Evolutionary conservation across 2,329 filamentous ascomycete genomes (phyloP).

Genomic region (Chaetomiaceae sp.): DNA sequence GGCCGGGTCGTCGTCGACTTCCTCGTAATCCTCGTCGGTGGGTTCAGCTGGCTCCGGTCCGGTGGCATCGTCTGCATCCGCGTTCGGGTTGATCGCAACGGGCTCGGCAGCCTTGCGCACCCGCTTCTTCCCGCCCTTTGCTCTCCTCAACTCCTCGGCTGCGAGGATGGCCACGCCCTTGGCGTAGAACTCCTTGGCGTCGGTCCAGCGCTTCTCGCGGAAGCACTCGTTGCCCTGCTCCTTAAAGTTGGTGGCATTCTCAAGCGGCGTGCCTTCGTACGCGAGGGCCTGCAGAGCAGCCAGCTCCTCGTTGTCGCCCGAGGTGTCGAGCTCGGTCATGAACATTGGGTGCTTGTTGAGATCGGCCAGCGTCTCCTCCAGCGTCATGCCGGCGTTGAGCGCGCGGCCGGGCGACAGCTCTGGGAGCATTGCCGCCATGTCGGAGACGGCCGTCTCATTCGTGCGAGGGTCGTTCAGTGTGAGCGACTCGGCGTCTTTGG

Average conservation of each 20-base stretch:
- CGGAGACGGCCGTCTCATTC: constrained; percentile 6
- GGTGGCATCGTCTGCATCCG: not conserved
- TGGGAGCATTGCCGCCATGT: constrained; percentile 25
- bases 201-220: constrained; percentile 62
- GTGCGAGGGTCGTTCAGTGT: constrained; percentile 4
- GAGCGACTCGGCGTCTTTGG: constrained; percentile 12
- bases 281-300: constrained; percentile 85
- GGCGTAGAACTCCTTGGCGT: constrained; percentile 86
- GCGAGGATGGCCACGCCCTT: constrained; percentile 74
- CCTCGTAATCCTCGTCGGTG: constrained; percentile 6
- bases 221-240: constrained; percentile 91
- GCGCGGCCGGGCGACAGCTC: constrained; percentile 42
- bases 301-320: constrained; percentile 68
- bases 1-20: constrained; percentile 39
- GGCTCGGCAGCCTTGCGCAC: constrained; percentile 5
- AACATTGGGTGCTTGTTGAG: constrained; percentile 70
- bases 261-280: constrained; percentile 83
- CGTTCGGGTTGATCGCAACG: not conserved
- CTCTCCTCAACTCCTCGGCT: constrained; percentile 49
- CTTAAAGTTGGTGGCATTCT: constrained; percentile 79
- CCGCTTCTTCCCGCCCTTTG: constrained; percentile 10
- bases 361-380: constrained; percentile 51
- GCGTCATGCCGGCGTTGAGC: constrained; percentile 39
- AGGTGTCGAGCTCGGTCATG: constrained; percentile 80
- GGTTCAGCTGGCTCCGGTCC: not conserved